phyloP scores from a whole-genome alignment of 1,284 basidiomycete genomes.

The Irpex lacteus region DNA sequence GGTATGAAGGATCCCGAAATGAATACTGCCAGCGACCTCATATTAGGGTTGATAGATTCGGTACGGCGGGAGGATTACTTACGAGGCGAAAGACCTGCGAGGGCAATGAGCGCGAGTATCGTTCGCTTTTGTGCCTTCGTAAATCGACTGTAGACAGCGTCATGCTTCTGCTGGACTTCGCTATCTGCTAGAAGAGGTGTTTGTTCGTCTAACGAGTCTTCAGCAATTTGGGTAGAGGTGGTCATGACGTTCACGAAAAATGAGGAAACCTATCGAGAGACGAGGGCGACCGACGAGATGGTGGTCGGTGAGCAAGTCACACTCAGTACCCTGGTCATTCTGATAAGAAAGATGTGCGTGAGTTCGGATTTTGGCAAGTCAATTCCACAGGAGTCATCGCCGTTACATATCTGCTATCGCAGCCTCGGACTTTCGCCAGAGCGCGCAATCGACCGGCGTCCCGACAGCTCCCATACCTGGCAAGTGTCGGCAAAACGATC shows the following conservation, averaged over 20 bases:
- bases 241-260: neutral
- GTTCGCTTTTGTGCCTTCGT: slow-evolving; percentile 37
- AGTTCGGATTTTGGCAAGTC: neutral
- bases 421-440: neutral
- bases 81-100: slow-evolving; percentile 45
- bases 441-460: neutral
- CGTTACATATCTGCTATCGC: neutral
- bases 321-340: neutral
- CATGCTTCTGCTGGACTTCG: slow-evolving; percentile 13
- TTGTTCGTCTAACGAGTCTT: neutral
- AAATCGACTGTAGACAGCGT: slow-evolving; percentile 52
- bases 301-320: neutral
- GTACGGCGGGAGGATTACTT: slow-evolving; percentile 19
- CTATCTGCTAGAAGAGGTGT: neutral
- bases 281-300: neutral
- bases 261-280: neutral
- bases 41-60: too few species aligned
- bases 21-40: slow-evolving; percentile 45
- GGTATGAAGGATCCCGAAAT: slow-evolving; percentile 69
- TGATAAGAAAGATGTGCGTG: neutral
- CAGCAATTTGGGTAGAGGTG: slow-evolving; percentile 8
- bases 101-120: slow-evolving; percentile 47
- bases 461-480: neutral
- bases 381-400: neutral
- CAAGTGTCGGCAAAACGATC: neutral